Base-by-base conservation (phyloP, 768 basidiomycete species). In the Agaricus sinodeliciosus region DNA sequence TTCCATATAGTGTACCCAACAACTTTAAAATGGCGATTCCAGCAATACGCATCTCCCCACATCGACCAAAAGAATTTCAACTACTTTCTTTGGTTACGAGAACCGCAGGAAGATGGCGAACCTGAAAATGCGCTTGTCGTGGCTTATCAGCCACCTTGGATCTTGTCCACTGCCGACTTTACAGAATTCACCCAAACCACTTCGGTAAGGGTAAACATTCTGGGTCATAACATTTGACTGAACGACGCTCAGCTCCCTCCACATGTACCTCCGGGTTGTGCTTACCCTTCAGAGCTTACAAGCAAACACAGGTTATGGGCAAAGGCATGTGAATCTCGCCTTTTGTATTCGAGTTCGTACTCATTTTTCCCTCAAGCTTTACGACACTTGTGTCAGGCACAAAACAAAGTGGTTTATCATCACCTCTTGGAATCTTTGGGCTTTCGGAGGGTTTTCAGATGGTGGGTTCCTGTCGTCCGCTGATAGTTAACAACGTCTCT, bases 61-160 rank as follows among this genome's bases (percentile, higher is more conserved):
- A 58, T 59, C 7, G 52, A 54, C 39, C 46, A 36, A 31, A 41
- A 41, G 3, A 66, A 78, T 27, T 76, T 78, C 54, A 71, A 67
- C 50, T 68, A 74, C 54, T 78, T 75, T 55, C 65, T 72, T 49
- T 81, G 80, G 73, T 57, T 61, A n/a, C 58, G 51, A 12, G 57
- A 53, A 5, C 42, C 36, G 35, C 46, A 42, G 50, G 59, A 28
- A 63, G 66, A 27, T 61, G 62, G 41, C 11, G 58, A 57, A 31
- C 62, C 65, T 35, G 61, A 61, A 43, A 44, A 63, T 28, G 70
- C 73, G 41, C 66, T 83, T 16, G 62, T 80, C 3, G 62, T 84
- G 39, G 80, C 75, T n/a, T 78, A 78, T 57, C 81, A 83, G 60
- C 78, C 82, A 2, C 80, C 81, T 5, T 82, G 78, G 76, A 68